Percentiles rank a stretch among this genome's conserved stretches.
Conservation (phyloP, 805 yeast species). For the Candida pseudoglaebosa region DNA sequence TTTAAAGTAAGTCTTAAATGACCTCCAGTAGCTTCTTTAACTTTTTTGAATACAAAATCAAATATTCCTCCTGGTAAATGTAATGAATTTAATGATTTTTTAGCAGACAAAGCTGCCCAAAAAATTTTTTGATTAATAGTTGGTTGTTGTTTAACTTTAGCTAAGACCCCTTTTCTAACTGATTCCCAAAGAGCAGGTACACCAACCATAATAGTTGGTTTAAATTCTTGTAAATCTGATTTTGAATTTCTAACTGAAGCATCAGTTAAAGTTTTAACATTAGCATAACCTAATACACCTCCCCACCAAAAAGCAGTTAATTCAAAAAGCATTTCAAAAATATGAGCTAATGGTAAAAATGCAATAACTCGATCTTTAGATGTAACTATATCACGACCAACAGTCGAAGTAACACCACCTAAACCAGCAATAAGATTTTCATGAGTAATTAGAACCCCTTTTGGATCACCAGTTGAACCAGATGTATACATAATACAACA, state of each 20-base stretch:
- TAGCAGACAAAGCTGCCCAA: conserved; percentile 83
- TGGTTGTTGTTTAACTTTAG: conserved; percentile 67
- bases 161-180: conserved; percentile 85
- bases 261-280: conserved; percentile 85
- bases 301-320: conserved; percentile 84
- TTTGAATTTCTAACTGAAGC: conserved; percentile 76
- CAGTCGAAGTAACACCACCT: conserved; percentile 72
- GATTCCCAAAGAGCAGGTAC: conserved; percentile 99
- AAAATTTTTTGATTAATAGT: conserved; percentile 69
- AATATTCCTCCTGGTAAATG: conserved; percentile 75
- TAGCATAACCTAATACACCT: conserved; percentile 82
- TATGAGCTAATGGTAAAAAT: conserved; percentile 94
- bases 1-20: conserved; percentile 65
- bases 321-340: conserved; percentile 89
- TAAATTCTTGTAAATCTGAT: conserved; percentile 82
- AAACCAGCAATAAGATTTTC: conserved; percentile 75
- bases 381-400: conserved; percentile 48
- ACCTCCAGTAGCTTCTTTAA: conserved; percentile 95
- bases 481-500: conserved; percentile 85
- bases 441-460: conserved; percentile 73
- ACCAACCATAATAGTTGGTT: conserved; percentile 95
- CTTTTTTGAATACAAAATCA: conserved; percentile 81
- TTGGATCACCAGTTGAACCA: conserved; percentile 82
- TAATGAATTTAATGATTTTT: conserved; percentile 56
- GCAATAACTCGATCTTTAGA: conserved; percentile 72